phyloP scores from a whole-genome alignment of 2,329 filamentous ascomycete genomes.

The Fusarium falciforme region DNA sequence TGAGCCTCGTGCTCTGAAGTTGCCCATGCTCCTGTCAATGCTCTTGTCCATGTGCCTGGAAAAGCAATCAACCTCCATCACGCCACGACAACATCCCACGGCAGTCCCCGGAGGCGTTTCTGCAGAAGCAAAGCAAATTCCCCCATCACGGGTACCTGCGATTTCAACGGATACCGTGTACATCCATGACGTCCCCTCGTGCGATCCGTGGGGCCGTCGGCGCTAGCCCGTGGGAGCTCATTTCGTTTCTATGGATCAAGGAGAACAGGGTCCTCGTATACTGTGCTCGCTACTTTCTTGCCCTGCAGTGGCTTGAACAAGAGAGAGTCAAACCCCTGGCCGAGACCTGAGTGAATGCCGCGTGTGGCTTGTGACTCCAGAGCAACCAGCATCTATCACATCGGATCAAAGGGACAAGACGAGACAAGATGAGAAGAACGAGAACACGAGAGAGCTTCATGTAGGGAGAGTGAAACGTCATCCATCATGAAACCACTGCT shows the following conservation, averaged over 20 bases:
- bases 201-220: constrained; percentile 22
- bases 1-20: neutral
- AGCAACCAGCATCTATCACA: neutral
- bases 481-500: neutral
- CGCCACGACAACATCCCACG: neutral
- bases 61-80: constrained; percentile 15
- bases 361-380: neutral
- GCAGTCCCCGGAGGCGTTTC: neutral
- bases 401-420: neutral
- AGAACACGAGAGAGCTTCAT: neutral
- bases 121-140: neutral
- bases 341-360: neutral
- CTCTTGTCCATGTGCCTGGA: neutral
- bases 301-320: neutral
- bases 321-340: neutral
- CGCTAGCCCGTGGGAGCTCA: constrained; percentile 13
- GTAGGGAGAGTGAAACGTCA: neutral
- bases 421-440: neutral
- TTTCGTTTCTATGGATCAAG: constrained; percentile 19
- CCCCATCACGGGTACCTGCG: neutral
- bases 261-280: neutral
- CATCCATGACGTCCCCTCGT: constrained; percentile 16
- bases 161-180: neutral
- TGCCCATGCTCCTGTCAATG: neutral
- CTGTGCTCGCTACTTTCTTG: neutral